Evolutionary conservation across 2,329 filamentous ascomycete species (phyloP).

Genomic region (Aspergillus tanneri): DNA sequence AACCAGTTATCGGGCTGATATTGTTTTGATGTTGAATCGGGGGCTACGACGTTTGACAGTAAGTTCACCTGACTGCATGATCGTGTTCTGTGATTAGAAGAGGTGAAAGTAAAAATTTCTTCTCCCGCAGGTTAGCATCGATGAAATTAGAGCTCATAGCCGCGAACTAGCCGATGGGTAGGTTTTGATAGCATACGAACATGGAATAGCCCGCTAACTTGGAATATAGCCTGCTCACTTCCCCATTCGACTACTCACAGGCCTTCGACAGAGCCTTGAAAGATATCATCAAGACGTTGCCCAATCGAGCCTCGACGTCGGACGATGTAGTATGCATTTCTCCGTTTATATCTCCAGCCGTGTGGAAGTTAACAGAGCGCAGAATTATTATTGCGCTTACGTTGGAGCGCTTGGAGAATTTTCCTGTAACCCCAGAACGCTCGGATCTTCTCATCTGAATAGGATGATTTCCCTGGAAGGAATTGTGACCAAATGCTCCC

Average conservation of each 20-base stretch:
- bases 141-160: constrained; percentile 88
- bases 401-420: constrained; percentile 94
- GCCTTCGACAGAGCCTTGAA: constrained; percentile 91
- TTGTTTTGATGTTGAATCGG: constrained; percentile 71
- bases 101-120: constrained; percentile 15
- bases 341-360: background rate
- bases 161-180: constrained; percentile 72
- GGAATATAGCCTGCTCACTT: constrained; percentile 62
- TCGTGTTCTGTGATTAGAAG: background rate
- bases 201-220: constrained; percentile 13
- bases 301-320: constrained; percentile 68
- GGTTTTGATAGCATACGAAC: constrained; percentile 5
- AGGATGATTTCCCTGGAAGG: constrained; percentile 97
- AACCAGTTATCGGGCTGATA: constrained; percentile 83
- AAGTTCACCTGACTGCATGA: constrained; percentile 20
- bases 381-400: constrained; percentile 89
- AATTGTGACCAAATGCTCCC: constrained; percentile 92
- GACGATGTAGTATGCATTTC: constrained; percentile 63
- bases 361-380: constrained; percentile 10
- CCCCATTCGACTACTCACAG: constrained; percentile 82
- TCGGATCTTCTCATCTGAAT: constrained; percentile 87
- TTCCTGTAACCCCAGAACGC: constrained; percentile 87
- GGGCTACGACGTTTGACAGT: constrained; percentile 59
- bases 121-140: constrained; percentile 65
- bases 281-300: constrained; percentile 77